Evolutionary conservation across 345 rosid genomes (phyloP).

Genomic region (Brassica cretica): DNA sequence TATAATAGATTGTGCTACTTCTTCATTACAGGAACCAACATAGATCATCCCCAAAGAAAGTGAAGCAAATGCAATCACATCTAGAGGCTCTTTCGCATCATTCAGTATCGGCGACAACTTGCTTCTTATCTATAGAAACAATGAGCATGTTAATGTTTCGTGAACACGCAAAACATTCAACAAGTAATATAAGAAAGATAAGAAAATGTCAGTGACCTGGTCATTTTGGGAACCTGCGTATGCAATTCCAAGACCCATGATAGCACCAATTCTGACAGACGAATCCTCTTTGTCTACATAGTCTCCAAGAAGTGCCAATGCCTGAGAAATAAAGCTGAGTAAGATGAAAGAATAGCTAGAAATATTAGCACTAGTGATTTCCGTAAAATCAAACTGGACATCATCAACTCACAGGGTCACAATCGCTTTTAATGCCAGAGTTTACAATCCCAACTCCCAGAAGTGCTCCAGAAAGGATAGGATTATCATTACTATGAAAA

Average conservation of each 20-base stretch:
- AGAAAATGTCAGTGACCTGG: conserved; percentile 44
- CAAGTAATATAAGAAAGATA: conserved; percentile 1
- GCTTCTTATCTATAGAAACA: conserved; percentile 55
- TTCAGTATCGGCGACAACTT: conserved; percentile 65
- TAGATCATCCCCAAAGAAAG: conserved; percentile 87
- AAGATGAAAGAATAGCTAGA: conserved; percentile 15
- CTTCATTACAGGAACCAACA: conserved; percentile 97
- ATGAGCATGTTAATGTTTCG: conserved; percentile 8
- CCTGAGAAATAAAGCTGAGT: conserved; percentile 52
- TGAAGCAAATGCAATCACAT: conserved; percentile 83
- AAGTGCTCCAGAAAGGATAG: conserved; percentile 87
- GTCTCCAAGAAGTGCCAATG: conserved; percentile 84
- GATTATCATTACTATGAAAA: conserved; percentile 82
- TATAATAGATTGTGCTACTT: conserved; percentile 88
- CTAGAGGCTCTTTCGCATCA: conserved; percentile 74
- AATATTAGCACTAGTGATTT: neutral
- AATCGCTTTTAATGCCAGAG: conserved; percentile 78
- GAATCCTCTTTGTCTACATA: conserved; percentile 78
- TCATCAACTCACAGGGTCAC: conserved; percentile 79
- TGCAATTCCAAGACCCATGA: conserved; percentile 93
- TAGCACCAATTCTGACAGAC: conserved; percentile 84
- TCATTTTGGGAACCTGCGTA: conserved; percentile 92
- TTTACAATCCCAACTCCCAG: conserved; percentile 93
- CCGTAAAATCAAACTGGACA: conserved; percentile 3
- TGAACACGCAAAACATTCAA: conserved; percentile 21